Percentiles rank a stretch among this genome's conserved stretches.
These are phyloP conservation scores for Bisporella sp. DNA, from an alignment of 2,329 filamentous ascomycete species.

Conservation along the genomic window DNA sequence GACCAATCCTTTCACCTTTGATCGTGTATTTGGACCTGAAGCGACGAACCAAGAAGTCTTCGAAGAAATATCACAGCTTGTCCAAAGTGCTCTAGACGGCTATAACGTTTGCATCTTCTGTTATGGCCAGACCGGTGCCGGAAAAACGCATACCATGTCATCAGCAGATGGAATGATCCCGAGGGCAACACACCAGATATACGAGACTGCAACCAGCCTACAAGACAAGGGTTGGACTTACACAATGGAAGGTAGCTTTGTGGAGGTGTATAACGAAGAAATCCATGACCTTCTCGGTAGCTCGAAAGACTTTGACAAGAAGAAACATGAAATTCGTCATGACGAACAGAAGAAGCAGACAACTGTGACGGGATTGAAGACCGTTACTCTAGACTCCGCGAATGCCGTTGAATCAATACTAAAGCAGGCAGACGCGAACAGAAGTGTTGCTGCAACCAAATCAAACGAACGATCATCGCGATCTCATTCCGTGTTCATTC, in stretches of 20 bases:
- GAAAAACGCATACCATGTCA: conserved; percentile 97
- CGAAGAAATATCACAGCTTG: conserved; percentile 91
- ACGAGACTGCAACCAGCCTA: conserved; percentile 74
- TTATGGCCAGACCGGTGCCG: conserved; percentile 94
- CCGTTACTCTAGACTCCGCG: conserved; percentile 70
- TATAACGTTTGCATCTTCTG: conserved; percentile 99
- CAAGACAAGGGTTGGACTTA: conserved; percentile 93
- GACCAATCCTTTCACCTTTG: conserved; percentile 81
- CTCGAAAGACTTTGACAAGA: conserved; percentile 65
- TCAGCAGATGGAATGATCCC: conserved; percentile 91
- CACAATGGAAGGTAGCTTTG: conserved; percentile 87
- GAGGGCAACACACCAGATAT: conserved; percentile 86
- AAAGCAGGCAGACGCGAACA: conserved; percentile 72
- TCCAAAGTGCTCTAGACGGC: conserved; percentile 91
- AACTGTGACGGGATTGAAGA: conserved; percentile 71
- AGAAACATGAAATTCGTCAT: conserved; percentile 84
- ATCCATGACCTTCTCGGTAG: conserved; percentile 80
- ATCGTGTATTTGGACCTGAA: conserved; percentile 78
- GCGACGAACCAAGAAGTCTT: conserved; percentile 83
- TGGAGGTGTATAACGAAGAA: conserved; percentile 98
- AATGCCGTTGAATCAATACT: conserved; percentile 76
- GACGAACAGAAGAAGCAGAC: conserved; percentile 79
- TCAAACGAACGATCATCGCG: conserved; percentile 92
- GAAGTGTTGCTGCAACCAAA: conserved; percentile 92
- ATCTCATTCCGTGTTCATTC: conserved; percentile 92